These are phyloP conservation scores for Leccinum uliginosum DNA, from an alignment of 768 basidiomycete genomes.

Conservation along the genomic window DNA sequence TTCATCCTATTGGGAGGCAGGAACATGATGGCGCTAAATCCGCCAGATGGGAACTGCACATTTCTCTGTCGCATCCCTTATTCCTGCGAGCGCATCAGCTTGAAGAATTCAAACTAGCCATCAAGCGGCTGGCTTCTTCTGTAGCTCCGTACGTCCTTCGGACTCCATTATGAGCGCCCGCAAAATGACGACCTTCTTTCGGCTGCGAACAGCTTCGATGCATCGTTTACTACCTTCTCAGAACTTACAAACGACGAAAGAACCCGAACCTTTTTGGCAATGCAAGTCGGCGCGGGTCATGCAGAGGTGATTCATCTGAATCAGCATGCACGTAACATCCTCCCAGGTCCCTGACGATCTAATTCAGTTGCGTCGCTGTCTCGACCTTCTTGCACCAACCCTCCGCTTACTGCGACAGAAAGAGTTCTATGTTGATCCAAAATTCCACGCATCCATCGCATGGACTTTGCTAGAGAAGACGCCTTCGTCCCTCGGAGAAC, in stretches of 20 bases:
- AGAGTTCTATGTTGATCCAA: slow-evolving; percentile 73
- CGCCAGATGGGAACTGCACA: slow-evolving; percentile 53
- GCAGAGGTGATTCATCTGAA: slow-evolving; percentile 48
- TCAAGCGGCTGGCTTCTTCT: slow-evolving; percentile 48
- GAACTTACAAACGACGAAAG: slow-evolving; percentile 75
- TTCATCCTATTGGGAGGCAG: slow-evolving; percentile 41
- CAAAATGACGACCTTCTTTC: slow-evolving; percentile 6
- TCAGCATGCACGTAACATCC: background rate
- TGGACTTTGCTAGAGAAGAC: slow-evolving; percentile 67
- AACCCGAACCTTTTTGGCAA: slow-evolving; percentile 73
- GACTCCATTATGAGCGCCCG: background rate
- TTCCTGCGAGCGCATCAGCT: slow-evolving; percentile 78
- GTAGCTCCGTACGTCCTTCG: slow-evolving; percentile 41
- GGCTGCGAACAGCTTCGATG: slow-evolving; percentile 49
- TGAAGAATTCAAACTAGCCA: slow-evolving; percentile 61
- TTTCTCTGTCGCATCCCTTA: slow-evolving; percentile 82
- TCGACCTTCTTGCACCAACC: slow-evolving; percentile 52
- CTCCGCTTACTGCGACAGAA: slow-evolving; percentile 64
- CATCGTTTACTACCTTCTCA: slow-evolving; percentile 70
- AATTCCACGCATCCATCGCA: slow-evolving; percentile 86
- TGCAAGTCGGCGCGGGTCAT: slow-evolving; percentile 85
- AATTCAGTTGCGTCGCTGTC: slow-evolving; percentile 53
- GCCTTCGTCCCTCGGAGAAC: slow-evolving; percentile 1
- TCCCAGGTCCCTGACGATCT: slow-evolving; percentile 15
- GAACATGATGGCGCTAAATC: slow-evolving; percentile 1